Percentiles rank a stretch among this genome's conserved stretches.
Conservation (phyloP, 2,329 filamentous ascomycete genomes). For the Pseudogymnoascus sp. region DNA sequence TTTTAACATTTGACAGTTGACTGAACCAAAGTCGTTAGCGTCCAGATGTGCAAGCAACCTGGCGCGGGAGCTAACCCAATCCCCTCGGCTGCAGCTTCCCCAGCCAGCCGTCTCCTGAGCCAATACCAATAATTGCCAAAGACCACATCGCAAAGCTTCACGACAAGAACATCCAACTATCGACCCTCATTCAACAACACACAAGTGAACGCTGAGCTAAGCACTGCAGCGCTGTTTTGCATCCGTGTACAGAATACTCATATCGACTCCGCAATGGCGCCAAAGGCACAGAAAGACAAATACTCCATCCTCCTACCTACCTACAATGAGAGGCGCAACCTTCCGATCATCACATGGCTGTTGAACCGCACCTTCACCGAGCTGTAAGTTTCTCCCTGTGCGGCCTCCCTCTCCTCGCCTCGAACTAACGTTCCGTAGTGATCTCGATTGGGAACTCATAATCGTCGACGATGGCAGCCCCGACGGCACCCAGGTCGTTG, state of each 20-base stretch:
- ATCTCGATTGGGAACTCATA: conserved; percentile 89
- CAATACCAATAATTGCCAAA: conserved; percentile 6
- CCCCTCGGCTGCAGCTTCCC: conserved; percentile 5
- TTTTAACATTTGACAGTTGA: background rate
- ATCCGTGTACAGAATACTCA: background rate
- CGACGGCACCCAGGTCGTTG: conserved; percentile 87
- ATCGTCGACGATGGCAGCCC: conserved; percentile 98
- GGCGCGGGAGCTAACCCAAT: conserved; percentile 4
- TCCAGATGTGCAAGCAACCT: conserved; percentile 2
- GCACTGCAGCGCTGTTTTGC: background rate
- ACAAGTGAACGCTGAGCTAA: background rate
- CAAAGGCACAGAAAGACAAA: conserved; percentile 50
- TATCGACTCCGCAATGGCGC: conserved; percentile 3
- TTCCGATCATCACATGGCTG: conserved; percentile 92
- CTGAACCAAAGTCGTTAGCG: conserved; percentile 1
- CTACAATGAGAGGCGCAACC: conserved; percentile 96
- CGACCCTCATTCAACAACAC: background rate
- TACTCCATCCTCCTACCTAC: conserved; percentile 97
- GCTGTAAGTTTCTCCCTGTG: conserved; percentile 49
- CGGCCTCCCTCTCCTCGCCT: conserved; percentile 13
- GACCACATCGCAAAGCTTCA: conserved; percentile 8
- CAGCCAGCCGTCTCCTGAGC: conserved; percentile 3
- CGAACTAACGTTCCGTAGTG: background rate
- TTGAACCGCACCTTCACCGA: conserved; percentile 87
- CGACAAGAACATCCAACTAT: background rate